Evolutionary conservation across 345 rosid species (phyloP).

Genomic region (Erodium maritimum): DNA sequence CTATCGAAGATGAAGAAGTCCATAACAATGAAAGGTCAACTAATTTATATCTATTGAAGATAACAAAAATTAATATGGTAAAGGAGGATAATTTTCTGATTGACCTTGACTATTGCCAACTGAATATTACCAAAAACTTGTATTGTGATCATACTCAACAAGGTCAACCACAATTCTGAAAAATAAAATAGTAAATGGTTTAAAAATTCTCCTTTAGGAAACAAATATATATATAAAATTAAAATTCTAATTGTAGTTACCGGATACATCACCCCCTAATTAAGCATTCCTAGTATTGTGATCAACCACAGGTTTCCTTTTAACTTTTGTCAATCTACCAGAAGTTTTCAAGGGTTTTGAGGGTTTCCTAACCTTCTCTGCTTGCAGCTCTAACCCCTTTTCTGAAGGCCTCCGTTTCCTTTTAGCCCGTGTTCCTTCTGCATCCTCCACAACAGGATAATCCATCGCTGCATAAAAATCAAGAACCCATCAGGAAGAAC

Average conservation of each 20-base stretch:
- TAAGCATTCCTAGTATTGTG: constrained; percentile 40
- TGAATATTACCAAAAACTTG: too few relatives aligned
- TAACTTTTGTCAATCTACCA: constrained; percentile 45
- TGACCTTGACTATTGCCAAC: too few relatives aligned
- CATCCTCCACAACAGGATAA: constrained; percentile 47
- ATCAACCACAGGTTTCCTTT: constrained; percentile 40
- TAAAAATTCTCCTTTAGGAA: not conserved
- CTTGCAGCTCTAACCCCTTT: constrained; percentile 91
- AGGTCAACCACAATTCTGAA: not conserved
- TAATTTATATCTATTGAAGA: too few relatives aligned
- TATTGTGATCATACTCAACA: too few relatives aligned
- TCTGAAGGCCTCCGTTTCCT: constrained; percentile 88
- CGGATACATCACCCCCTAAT: constrained; percentile 40
- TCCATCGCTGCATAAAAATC: constrained; percentile 9
- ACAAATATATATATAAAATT: constrained; percentile 1
- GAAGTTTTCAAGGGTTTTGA: constrained; percentile 39
- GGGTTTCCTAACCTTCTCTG: constrained; percentile 77
- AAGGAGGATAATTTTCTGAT: too few relatives aligned
- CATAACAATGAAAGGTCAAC: too few relatives aligned
- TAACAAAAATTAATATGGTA: too few relatives aligned
- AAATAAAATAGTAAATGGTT: not conserved
- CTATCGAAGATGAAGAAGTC: too few relatives aligned
- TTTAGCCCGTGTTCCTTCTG: constrained; percentile 58
- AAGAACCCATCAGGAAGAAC: constrained; percentile 1
- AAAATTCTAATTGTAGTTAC: constrained; percentile 15